Percentiles rank a stretch among this genome's conserved stretches.
These are phyloP conservation scores for Plasmodium sp. DNA, from an alignment of 169 alveolate species.

Conservation along the genomic window DNA sequence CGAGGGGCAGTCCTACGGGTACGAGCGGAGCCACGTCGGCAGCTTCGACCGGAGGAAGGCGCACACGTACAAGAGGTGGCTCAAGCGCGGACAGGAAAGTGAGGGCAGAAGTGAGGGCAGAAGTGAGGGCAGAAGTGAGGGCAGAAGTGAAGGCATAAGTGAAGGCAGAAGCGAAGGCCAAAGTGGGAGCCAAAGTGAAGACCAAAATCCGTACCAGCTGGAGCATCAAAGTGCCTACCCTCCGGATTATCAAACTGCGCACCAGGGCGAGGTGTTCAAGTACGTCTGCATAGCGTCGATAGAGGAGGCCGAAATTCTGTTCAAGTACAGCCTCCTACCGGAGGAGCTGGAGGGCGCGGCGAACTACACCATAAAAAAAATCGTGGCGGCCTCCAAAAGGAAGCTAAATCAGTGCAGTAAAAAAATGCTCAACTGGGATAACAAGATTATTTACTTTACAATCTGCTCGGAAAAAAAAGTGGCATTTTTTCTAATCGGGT, in stretches of 20 bases:
- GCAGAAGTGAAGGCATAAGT: background rate
- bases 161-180: background rate
- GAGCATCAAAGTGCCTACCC: background rate
- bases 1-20: background rate
- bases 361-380: conserved; percentile 38
- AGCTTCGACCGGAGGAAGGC: background rate
- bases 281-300: conserved; percentile 69
- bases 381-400: conserved; percentile 46
- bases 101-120: background rate
- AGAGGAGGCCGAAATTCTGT: conserved; percentile 47
- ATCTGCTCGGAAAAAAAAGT: conserved; percentile 62
- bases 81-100: background rate
- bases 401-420: conserved; percentile 48
- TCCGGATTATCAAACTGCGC: background rate
- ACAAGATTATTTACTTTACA: conserved; percentile 47
- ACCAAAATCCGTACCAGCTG: background rate
- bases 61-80: background rate
- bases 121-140: background rate
- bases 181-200: background rate
- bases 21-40: background rate
- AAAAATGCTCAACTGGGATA: conserved; percentile 69
- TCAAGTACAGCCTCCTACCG: conserved; percentile 18
- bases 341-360: conserved; percentile 42
- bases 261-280: background rate
- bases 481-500: conserved; percentile 57